Conservation (phyloP, 2,329 filamentous ascomycete species). For the Elsinoe fawcettii region DNA sequence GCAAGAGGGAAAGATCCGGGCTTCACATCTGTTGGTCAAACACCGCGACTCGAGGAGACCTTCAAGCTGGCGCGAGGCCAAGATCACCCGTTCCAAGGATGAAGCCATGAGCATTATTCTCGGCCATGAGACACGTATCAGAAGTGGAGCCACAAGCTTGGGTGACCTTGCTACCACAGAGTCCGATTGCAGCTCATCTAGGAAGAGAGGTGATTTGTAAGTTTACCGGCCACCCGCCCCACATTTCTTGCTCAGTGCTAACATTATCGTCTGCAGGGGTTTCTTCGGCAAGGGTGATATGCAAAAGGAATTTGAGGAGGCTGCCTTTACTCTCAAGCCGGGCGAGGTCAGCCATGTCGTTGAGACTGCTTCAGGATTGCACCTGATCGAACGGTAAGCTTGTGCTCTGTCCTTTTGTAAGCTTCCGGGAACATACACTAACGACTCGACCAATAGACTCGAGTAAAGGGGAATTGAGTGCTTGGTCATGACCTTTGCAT, state of each 20-base stretch:
- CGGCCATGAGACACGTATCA: slow-evolving; percentile 68
- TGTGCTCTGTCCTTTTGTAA: not conserved
- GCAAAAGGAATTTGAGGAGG: slow-evolving; percentile 98
- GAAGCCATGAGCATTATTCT: slow-evolving; percentile 74
- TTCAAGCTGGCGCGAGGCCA: slow-evolving; percentile 83
- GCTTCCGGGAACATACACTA: not conserved
- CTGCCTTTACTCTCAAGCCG: slow-evolving; percentile 79
- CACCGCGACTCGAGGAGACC: slow-evolving; percentile 81
- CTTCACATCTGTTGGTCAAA: slow-evolving; percentile 88
- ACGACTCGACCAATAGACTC: not conserved
- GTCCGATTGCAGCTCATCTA: slow-evolving; percentile 90
- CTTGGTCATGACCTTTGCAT: not conserved
- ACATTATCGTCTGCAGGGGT: slow-evolving; percentile 44
- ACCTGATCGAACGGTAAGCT: slow-evolving; percentile 85
- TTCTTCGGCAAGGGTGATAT: slow-evolving; percentile 93
- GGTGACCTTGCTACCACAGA: slow-evolving; percentile 81
- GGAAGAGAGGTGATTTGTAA: slow-evolving; percentile 83
- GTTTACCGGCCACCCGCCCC: slow-evolving; percentile 26
- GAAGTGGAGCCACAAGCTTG: slow-evolving; percentile 58
- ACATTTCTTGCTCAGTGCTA: not conserved
- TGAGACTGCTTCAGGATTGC: slow-evolving; percentile 86
- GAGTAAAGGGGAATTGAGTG: not conserved
- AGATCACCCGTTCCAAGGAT: slow-evolving; percentile 82
- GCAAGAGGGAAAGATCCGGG: slow-evolving; percentile 76
- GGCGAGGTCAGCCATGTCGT: slow-evolving; percentile 82